Evolutionary conservation across 2,329 filamentous ascomycete species (phyloP).

Genomic region (Aspergillus texensis): DNA sequence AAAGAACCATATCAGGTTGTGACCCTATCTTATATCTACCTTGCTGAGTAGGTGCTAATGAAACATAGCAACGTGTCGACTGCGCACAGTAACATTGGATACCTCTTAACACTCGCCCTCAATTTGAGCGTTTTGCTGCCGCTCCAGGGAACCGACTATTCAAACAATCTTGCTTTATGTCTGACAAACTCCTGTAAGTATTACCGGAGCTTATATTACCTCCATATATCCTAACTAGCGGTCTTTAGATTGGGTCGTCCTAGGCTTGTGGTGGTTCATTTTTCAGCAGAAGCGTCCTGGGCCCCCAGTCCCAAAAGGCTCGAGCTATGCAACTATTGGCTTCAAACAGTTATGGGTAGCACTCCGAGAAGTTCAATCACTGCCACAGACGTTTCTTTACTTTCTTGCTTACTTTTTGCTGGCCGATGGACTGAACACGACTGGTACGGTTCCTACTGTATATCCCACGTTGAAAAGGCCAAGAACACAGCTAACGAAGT

Average conservation of each 20-base stretch:
- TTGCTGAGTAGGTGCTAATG: neutral
- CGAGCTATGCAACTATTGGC: slow-evolving; percentile 44
- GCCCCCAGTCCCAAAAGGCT: slow-evolving; percentile 43
- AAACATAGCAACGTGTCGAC: slow-evolving; percentile 42
- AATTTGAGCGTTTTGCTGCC: slow-evolving; percentile 45
- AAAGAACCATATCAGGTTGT: slow-evolving; percentile 44
- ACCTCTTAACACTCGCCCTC: slow-evolving; percentile 42
- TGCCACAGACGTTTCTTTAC: slow-evolving; percentile 47
- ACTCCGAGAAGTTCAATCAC: slow-evolving; percentile 38
- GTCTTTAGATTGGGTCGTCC: slow-evolving; percentile 43
- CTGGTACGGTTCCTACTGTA: slow-evolving; percentile 25
- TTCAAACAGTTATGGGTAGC: slow-evolving; percentile 47
- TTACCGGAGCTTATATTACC: no score
- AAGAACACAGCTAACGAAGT: neutral
- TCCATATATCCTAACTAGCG: neutral
- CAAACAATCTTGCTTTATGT: slow-evolving; percentile 45
- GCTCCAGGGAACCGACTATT: slow-evolving; percentile 37
- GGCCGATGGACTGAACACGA: slow-evolving; percentile 47
- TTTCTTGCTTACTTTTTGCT: slow-evolving; percentile 47
- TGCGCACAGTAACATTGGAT: slow-evolving; percentile 49
- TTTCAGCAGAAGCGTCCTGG: slow-evolving; percentile 46
- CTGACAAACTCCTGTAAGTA: slow-evolving; percentile 45
- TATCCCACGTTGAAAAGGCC: neutral
- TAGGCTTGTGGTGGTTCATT: slow-evolving; percentile 49
- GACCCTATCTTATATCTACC: neutral